These are phyloP conservation scores for Thymus quinquecostatus DNA, from an alignment of 257 asterid genomes.

Conservation along the genomic window DNA sequence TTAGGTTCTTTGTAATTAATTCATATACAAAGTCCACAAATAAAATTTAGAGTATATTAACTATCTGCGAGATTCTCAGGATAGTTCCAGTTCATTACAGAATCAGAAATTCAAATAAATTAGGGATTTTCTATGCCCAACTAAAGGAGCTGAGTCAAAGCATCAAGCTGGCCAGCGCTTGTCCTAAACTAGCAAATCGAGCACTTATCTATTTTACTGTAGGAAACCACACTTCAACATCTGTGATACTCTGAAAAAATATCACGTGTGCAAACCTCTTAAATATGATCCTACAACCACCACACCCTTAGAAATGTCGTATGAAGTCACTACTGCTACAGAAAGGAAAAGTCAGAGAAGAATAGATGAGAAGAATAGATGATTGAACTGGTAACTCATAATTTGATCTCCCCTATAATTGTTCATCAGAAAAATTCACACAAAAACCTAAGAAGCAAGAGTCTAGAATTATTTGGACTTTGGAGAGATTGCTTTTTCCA, in stretches of 20 bases:
- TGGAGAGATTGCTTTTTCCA: not conserved
- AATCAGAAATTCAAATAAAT: not conserved
- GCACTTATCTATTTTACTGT: not conserved
- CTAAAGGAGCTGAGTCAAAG: not conserved
- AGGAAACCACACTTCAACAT: constrained; percentile 12
- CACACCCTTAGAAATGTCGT: not conserved
- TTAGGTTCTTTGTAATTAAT: constrained; percentile 2
- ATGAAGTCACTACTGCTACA: not conserved
- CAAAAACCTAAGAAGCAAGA: constrained; percentile 2
- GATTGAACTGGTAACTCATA: not conserved
- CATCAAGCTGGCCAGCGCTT: constrained; percentile 9
- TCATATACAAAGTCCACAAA: constrained; percentile 5
- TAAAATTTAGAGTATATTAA: constrained; percentile 7
- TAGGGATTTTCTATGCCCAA: constrained; percentile 8
- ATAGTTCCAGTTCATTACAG: constrained; percentile 14
- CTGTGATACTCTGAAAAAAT: not conserved
- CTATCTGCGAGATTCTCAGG: constrained; percentile 7
- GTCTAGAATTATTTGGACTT: not conserved
- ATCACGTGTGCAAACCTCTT: constrained; percentile 4
- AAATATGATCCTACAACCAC: constrained; percentile 17
- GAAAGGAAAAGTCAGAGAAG: too few relatives aligned
- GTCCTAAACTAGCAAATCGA: constrained; percentile 18
- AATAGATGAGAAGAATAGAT: too few relatives aligned
- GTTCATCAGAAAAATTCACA: not conserved
- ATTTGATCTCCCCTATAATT: constrained; percentile 6